Conservation (phyloP, 768 basidiomycete genomes). For the Amanita pseudoporphyria region DNA sequence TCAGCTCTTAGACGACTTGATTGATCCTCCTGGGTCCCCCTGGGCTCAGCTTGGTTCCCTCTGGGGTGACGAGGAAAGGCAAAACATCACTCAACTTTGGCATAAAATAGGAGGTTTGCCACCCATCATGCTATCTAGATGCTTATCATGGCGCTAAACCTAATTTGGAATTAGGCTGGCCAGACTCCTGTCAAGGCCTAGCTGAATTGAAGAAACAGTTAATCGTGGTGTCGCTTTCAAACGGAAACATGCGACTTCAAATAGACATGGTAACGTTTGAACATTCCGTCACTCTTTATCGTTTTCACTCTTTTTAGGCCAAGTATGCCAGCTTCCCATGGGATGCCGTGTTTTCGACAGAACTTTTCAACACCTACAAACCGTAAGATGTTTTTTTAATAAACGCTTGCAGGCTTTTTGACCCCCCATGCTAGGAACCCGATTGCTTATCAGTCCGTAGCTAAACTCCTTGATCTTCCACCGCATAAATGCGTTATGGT, state of each 20-base stretch:
- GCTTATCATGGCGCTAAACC: not conserved
- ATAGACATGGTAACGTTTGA: slow-evolving; percentile 43
- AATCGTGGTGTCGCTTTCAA: slow-evolving; percentile 48
- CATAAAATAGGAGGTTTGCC: slow-evolving; percentile 44
- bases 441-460: slow-evolving; percentile 38
- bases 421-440: slow-evolving; percentile 28
- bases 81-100: slow-evolving; percentile 43
- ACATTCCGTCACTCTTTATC: not conserved
- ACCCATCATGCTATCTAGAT: not conserved
- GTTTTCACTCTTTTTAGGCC: slow-evolving; percentile 28
- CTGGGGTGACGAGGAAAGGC: slow-evolving; percentile 35
- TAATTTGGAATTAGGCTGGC: slow-evolving; percentile 36
- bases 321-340: slow-evolving; percentile 53
- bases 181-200: slow-evolving; percentile 42
- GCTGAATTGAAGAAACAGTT: slow-evolving; percentile 38
- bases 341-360: slow-evolving; percentile 53
- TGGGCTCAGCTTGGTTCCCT: slow-evolving; percentile 24
- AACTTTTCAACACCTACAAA: slow-evolving; percentile 54
- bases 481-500: slow-evolving; percentile 53
- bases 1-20: slow-evolving; percentile 50
- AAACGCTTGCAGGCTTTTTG: not conserved
- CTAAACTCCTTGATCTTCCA: slow-evolving; percentile 37
- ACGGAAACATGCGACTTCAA: slow-evolving; percentile 53
- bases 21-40: slow-evolving; percentile 32
- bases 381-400: slow-evolving; percentile 32